Base-by-base conservation (phyloP, 2,329 filamentous ascomycete species). In the Myriangium duriaei region DNA sequence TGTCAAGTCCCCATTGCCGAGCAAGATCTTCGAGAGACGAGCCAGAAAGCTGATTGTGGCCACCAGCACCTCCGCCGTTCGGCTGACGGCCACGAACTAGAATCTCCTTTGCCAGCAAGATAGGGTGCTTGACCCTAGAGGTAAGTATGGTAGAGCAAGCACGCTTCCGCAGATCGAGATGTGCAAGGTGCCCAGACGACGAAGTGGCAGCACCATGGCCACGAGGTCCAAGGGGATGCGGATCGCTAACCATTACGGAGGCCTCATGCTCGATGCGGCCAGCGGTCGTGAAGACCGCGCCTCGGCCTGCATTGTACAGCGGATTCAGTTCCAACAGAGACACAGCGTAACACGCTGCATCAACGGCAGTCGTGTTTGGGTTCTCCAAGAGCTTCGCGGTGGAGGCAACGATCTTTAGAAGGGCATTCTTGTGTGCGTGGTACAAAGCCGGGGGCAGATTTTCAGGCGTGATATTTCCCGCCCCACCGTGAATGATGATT, bases 181-280 rank as follows among this genome's bases (percentile, higher is more conserved):
- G 17, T n/a, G 32, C 5, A 9, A 15, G n/a, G 11, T 13, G 10
- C 11, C 14, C 6, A 19, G 34, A 26, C 5, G 26, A 29, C 13
- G 34, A 30, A 19, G 13, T n/a, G 11, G 35, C 26, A 4, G 18
- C 11, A 13, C 26, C 12, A 17, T 30, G 35, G 11, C 13, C n/a
- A 5, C 6, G 10, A 5, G 36, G 21, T 11, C 18, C 29, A 3
- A 29, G 14, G n/a, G 36, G 36, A 40, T 67, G 65, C 0, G 79
- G 80, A 17, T 69, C 68, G 2, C 79, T 81, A 0, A 92, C 81
- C 85, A 93, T 93, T 36, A 93, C 73, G 6, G 76, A 82, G 1
- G 83, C 82, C 60, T 94, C 86, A 44, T 93, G 76, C 62, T 94
- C 82, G 55, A 87, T 86, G 45, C 77, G 71, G 12, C 86, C 87